Base-by-base conservation (phyloP, 352 stramenopile species). In the Pythium folliculosum region DNA sequence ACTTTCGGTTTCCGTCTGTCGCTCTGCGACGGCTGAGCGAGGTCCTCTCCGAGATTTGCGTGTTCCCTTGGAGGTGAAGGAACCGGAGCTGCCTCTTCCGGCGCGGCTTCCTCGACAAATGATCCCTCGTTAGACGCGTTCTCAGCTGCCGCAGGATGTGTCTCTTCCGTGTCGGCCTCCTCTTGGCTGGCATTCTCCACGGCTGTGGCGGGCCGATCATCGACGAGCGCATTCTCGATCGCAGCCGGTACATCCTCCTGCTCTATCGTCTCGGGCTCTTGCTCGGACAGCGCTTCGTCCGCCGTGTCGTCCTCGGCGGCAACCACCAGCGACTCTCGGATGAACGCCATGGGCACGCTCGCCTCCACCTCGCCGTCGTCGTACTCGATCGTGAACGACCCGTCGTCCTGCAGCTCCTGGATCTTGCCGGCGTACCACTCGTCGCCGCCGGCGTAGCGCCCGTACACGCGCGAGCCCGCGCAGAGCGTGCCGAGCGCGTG, bases 301-400 rank as follows among this genome's bases (percentile, higher is more conserved):
- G 12, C 44, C 10, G 44, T 19, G 6, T 40, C 19, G 8, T 59
- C 25, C 37, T 70, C 59, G 4, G 22, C 47, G 19, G 21, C 45
- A 5, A 32, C 38, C 35, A 38, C 3, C 25, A 54, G 40, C 12
- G 47, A 27, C 49, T 63, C 51, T 21, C 22, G 32, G 30, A 95
- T 88, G 21, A 77, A 77, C 47, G 77, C 79, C 22, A 90, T 32
- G 25, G 76, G 44, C 0, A 96, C 81, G 38, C 87, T 65, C 3
- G 67, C 45, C 57, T 93, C 82, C n/a, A 88, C 73, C 40, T 94
- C 82, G n/a, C 76, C 75, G 72, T 93, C 88, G 69, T 95, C 84
- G 68, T 95, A 94, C 51, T 85, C 80, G 58, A 92, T 80, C 40
- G 78, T 89, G 76, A 90, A 94, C 40, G 60, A 75, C 13, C 77